Percentiles rank a stretch among this genome's conserved stretches.
Conservation (phyloP, 495 filamentous ascomycete genomes). For the Lichina pygmaea region DNA sequence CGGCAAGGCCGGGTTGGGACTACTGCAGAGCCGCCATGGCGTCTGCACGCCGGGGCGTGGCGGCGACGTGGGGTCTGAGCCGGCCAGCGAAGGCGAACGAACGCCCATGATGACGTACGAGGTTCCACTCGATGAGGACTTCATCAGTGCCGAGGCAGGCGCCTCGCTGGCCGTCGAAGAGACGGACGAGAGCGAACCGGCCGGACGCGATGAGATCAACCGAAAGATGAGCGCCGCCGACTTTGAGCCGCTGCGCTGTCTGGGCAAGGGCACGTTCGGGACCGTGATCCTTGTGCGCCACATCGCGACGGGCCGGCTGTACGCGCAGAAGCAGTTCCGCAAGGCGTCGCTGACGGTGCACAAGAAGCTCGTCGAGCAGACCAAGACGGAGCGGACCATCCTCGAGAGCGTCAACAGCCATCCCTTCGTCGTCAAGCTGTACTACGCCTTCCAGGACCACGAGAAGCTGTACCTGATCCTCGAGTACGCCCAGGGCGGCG, state of each 20-base stretch:
- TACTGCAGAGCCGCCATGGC: slow-evolving; percentile 3
- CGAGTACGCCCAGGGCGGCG: slow-evolving; percentile 93
- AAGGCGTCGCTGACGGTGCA: slow-evolving; percentile 82
- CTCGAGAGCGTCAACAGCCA: slow-evolving; percentile 87
- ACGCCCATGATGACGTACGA: slow-evolving; percentile 54
- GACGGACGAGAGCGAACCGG: background rate
- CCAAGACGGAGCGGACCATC: slow-evolving; percentile 82
- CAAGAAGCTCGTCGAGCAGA: slow-evolving; percentile 85
- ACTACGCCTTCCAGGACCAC: slow-evolving; percentile 93
- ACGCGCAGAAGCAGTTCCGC: slow-evolving; percentile 93
- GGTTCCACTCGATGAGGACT: slow-evolving; percentile 68
- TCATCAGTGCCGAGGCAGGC: slow-evolving; percentile 31
- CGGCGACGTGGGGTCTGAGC: slow-evolving; percentile 29
- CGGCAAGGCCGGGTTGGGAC: background rate
- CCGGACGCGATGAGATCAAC: slow-evolving; percentile 12
- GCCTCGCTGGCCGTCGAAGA: slow-evolving; percentile 6
- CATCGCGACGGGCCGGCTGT: slow-evolving; percentile 59
- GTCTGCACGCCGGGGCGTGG: slow-evolving; percentile 3
- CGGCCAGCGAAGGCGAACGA: slow-evolving; percentile 20
- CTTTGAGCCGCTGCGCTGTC: slow-evolving; percentile 77
- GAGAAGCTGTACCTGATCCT: slow-evolving; percentile 95
- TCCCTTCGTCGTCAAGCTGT: slow-evolving; percentile 91
- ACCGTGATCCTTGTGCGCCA: slow-evolving; percentile 86
- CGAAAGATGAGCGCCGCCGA: slow-evolving; percentile 81
- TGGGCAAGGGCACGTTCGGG: slow-evolving; percentile 88